Evolutionary conservation across 306 rosid species (phyloP), one percentile per base, ranked within the genome.

Genomic region (Elaeagnus macrophylla): DNA sequence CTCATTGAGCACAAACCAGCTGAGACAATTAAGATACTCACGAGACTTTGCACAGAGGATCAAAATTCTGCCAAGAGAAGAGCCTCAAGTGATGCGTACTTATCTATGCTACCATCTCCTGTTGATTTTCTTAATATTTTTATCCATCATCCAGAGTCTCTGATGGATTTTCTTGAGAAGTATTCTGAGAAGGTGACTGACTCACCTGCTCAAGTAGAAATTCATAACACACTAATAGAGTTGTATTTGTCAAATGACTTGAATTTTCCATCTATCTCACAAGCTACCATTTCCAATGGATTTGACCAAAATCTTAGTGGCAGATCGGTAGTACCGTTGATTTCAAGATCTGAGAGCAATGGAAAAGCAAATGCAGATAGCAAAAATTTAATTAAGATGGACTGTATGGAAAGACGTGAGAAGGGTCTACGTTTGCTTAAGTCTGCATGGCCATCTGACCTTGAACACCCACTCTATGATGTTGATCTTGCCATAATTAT

Each of bases 201-300:
- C 59, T 87, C 96, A 6, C 96, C 96, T 66, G 97, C 99, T 57
- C 99, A 91, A 77, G 83, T 80, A 59, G 99, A 91, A 78, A 91
- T 91, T 62, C 85, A 91, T 75, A 91, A 91, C 72, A 91, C 96
- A 53, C 84, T 91, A 37, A 73, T 91, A 76, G 99, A 87, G 77
- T 77, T 91, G 75, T 87, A 87, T 75, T 75, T 91, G 80, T 83
- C 99, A 51, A 80, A 82, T 68, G 95, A 84, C 72, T 72, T 87
- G 67, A 82, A 77, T 81, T 87, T 84, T 62, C 83, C 93, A 53
- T 84, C 91, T 45, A 61, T 84, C 37, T 76, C 77, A 10, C 87
- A 78, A 71, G 74, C 73, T 62, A 73, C 66, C n/a, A n/a, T n/a
- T n/a, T n/a, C n/a, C 59, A 77, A 69, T 39, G 72, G 78, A 44